Percentiles rank a stretch among this genome's conserved stretches.
phyloP scores from a whole-genome alignment of 164 flowering plant species.

The Houttuynia cordata region DNA sequence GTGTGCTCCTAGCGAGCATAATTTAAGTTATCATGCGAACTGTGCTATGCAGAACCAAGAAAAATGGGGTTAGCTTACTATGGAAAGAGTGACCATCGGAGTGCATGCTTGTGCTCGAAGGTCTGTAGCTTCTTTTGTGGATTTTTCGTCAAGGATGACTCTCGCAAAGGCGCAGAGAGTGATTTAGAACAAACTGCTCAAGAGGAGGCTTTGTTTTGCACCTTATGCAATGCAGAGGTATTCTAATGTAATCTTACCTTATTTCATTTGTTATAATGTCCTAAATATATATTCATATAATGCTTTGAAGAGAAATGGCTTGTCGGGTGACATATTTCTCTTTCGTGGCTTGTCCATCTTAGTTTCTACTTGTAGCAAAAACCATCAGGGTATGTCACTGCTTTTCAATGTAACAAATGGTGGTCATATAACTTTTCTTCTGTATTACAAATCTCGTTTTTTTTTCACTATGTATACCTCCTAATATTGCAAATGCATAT shows the following conservation, averaged over 20 bases:
- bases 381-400: too few relatives aligned
- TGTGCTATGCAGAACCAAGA: slow-evolving; percentile 24
- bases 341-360: too few relatives aligned
- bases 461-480: too few relatives aligned
- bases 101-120: slow-evolving; percentile 33
- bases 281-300: too few relatives aligned
- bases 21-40: neutral
- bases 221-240: slow-evolving; percentile 97
- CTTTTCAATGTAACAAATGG: too few relatives aligned
- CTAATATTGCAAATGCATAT: too few relatives aligned
- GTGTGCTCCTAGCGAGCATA: neutral
- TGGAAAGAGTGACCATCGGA: slow-evolving; percentile 18
- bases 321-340: too few relatives aligned
- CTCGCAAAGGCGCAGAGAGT: slow-evolving; percentile 52
- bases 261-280: neutral
- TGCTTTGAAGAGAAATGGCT: too few relatives aligned
- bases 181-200: slow-evolving; percentile 41
- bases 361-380: too few relatives aligned
- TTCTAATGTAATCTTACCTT: neutral
- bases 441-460: too few relatives aligned
- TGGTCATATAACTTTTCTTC: too few relatives aligned
- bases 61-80: slow-evolving; percentile 28
- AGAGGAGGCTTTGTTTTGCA: slow-evolving; percentile 87
- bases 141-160: slow-evolving; percentile 60
- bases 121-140: slow-evolving; percentile 55